Percentiles rank a stretch among this genome's conserved stretches.
Evolutionary conservation across 176 grass and related monocot species (phyloP).

Genomic region (Lolium rigidum): DNA sequence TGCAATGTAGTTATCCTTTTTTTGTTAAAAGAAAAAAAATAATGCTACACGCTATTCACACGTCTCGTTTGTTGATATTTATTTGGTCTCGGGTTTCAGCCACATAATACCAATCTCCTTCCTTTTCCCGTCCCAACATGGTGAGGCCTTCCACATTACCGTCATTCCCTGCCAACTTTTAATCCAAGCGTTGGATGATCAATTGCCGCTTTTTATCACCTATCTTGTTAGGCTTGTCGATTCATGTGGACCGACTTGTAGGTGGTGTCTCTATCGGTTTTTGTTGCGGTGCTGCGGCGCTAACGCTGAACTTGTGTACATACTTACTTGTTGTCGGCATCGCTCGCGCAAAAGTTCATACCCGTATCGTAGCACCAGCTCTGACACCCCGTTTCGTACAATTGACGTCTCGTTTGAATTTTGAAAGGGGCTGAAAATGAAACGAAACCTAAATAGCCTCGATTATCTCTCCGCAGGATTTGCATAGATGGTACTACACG

Average conservation of each 20-base stretch:
- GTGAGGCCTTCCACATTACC: slow-evolving; percentile 22
- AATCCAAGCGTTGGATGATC: background rate
- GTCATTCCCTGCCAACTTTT: slow-evolving; percentile 14
- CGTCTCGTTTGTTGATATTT: slow-evolving; percentile 57
- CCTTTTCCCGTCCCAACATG: slow-evolving; percentile 40
- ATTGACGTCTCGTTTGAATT: background rate
- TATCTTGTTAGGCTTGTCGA: slow-evolving; percentile 29
- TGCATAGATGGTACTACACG: background rate
- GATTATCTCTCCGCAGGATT: background rate
- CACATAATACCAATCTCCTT: slow-evolving; percentile 55
- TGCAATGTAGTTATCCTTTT: slow-evolving; percentile 38
- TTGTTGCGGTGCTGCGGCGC: background rate
- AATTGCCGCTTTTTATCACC: slow-evolving; percentile 37
- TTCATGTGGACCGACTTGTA: slow-evolving; percentile 24
- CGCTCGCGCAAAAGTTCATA: background rate
- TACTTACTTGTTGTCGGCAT: background rate
- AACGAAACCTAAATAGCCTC: background rate
- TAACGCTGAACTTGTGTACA: background rate
- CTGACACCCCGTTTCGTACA: background rate
- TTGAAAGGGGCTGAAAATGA: background rate
- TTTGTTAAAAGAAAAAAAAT: slow-evolving; percentile 19
- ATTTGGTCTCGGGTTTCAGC: slow-evolving; percentile 40
- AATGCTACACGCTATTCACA: slow-evolving; percentile 41
- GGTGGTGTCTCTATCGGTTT: slow-evolving; percentile 1
- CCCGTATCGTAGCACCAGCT: background rate